Base-by-base conservation (phyloP, 805 yeast genomes). In the Cyberlindnera xylosilytica region DNA sequence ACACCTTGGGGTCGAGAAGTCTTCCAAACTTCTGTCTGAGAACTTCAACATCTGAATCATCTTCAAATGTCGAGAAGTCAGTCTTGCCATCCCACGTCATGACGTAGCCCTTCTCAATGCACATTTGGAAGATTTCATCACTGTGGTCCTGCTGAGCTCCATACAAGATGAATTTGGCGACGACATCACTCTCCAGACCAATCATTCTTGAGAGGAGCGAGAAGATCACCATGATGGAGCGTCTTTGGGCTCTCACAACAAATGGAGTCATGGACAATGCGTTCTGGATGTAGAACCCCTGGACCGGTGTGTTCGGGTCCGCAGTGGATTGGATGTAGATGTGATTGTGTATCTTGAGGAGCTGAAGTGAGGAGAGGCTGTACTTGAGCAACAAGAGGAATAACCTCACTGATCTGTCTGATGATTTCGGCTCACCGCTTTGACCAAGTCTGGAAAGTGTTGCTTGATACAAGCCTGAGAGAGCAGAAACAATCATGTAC, bases 21-120 rank as follows among this genome's bases (percentile, higher is more conserved):
- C 22, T 35, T 18, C 34, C 43, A 43, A 39, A 42, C 15, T 38
- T 31, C 3, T 20, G 34, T 12, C 17, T 17, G 2, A 16, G 18
- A 13, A 34, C 20, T 9, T 48, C 50, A 16, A 40, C 34, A 27
- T 44, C 47, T n/a, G n/a, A n/a, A n/a, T n/a, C n/a, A n/a, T n/a
- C n/a, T n/a, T n/a, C n/a, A n/a, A n/a, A n/a, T 10, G 16, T 28
- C 19, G 32, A 39, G 20, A 44, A 44, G 20, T 44, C 38, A 10
- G 19, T 10, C 32, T 32, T 22, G 6, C 10, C 23, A 13, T 16
- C 16, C 4, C 11, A 13, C 3, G 16, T 17, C 11, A 19, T 26
- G 4, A 23, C 16, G n/a, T 17, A 15, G 8, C 41, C 43, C 26
- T 39, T 30, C 20, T 35, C 34, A 3, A 15, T 11, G 12, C 39